These are phyloP conservation scores for Tuber microsphaerosporum DNA, from an alignment of 495 filamentous ascomycete species.

Conservation along the genomic window DNA sequence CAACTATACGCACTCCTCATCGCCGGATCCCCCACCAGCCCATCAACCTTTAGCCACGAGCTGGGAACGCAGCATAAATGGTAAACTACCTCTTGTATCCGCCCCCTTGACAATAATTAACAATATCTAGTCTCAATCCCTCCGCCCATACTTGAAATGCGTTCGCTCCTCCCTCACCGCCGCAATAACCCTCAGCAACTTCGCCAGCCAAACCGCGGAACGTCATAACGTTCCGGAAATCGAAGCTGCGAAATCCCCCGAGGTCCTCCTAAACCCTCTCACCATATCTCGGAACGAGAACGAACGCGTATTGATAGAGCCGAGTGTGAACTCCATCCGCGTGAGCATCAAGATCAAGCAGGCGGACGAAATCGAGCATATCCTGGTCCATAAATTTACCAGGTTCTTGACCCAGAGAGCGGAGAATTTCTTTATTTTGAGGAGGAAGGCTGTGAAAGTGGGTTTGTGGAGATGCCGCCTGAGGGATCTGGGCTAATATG, in stretches of 20 bases:
- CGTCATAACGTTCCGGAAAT: constrained; percentile 97
- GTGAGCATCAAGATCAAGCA: constrained; percentile 98
- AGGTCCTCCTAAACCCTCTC: constrained; percentile 88
- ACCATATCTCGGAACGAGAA: constrained; percentile 88
- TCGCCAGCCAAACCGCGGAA: constrained; percentile 91
- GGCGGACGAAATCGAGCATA: constrained; percentile 96
- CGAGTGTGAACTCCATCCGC: constrained; percentile 88
- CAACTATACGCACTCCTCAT: not conserved
- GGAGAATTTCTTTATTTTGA: constrained; percentile 93
- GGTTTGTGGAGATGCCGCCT: constrained; percentile 11
- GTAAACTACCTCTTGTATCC: constrained; percentile 12
- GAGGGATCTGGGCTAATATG: constrained; percentile 18
- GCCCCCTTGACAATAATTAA: constrained; percentile 7
- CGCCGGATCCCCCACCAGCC: not conserved
- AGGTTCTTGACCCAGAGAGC: constrained; percentile 92
- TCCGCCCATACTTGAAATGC: constrained; percentile 94
- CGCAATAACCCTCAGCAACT: constrained; percentile 91
- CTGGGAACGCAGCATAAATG: not conserved
- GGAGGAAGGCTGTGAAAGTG: constrained; percentile 92
- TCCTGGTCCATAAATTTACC: constrained; percentile 95
- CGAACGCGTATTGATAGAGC: constrained; percentile 87
- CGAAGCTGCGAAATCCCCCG: constrained; percentile 83
- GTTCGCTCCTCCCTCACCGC: constrained; percentile 90
- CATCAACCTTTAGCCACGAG: not conserved
- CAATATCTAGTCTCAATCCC: constrained; percentile 74